Base-by-base conservation (phyloP, 441 rosid species). In the Erodium texanum region DNA sequence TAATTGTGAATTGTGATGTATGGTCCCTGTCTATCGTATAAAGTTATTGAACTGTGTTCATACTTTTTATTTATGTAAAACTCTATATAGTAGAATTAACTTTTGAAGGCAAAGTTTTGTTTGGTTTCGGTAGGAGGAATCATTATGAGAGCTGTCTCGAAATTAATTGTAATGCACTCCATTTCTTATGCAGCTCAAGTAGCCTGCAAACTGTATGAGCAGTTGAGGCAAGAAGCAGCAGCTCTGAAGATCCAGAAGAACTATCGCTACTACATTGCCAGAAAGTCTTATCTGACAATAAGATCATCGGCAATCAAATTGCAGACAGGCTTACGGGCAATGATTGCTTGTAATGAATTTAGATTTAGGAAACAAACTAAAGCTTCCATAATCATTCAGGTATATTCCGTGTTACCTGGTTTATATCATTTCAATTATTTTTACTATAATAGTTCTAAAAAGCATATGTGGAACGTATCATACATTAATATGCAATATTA, bases 311-410 rank as follows among this genome's bases (percentile, higher is more conserved):
- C 85, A 59, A 71, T 84, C 62, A 73, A 71, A 67, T 73, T 88
- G 85, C 90, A 86, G 80, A 78, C 87, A 50, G 86, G 85, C 70
- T 75, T 83, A 61, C 82, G 86, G 81, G 89, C 78, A 59, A 86
- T 86, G 90, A 76, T 79, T 80, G 85, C 85, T 58, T 82, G 89
- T 63, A 81, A 83, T 77, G 89, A 86, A 71, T 86, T 83, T 75
- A 80, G 87, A 74, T 77, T 82, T 66, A 82, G 82, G 79, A 83
- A 79, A 72, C 81, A 72, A 75, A 82, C 86, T 38, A 86, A 81
- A 70, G 89, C 87, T 68, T 84, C 93, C 29, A 76, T 70, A 64
- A 54, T 81, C 65, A 72, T 82, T 67, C 89, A 88, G 90, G 93
- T 88, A 67, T 20, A 8, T 8, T 19, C 24, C 23, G 23, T 20